Conservation (phyloP, 1,139 yeast genomes). For the Scheffersomyces quercinus region DNA sequence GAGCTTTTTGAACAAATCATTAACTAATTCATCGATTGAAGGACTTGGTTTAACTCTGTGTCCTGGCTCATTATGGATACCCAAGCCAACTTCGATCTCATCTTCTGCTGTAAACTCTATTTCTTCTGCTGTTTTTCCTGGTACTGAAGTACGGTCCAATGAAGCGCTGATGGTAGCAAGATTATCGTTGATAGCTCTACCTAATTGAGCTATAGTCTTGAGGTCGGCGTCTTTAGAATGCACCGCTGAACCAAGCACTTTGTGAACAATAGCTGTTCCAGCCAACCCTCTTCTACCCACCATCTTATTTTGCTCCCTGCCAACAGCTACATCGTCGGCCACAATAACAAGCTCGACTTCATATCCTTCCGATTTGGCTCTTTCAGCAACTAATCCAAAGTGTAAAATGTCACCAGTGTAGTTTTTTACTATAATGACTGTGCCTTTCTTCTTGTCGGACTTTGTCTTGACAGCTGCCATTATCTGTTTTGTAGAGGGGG, state of each 20-base stretch:
- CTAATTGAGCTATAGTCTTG: slow-evolving; percentile 55
- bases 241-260: slow-evolving; percentile 77
- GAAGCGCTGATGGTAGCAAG: slow-evolving; percentile 89
- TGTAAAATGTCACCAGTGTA: slow-evolving; percentile 94
- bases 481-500: slow-evolving; percentile 89
- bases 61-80: slow-evolving; percentile 95
- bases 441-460: slow-evolving; percentile 57
- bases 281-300: slow-evolving; percentile 95
- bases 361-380: slow-evolving; percentile 77
- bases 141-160: slow-evolving; percentile 85
- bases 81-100: slow-evolving; percentile 90
- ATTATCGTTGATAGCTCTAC: slow-evolving; percentile 59
- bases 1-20: slow-evolving; percentile 53
- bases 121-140: slow-evolving; percentile 65
- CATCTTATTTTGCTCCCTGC: slow-evolving; percentile 78
- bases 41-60: slow-evolving; percentile 75
- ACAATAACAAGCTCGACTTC: slow-evolving; percentile 71
- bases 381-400: slow-evolving; percentile 87
- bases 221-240: slow-evolving; percentile 33
- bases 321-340: slow-evolving; percentile 93
- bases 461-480: slow-evolving; percentile 68
- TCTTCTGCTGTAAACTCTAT: slow-evolving; percentile 42
- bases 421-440: slow-evolving; percentile 78
- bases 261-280: slow-evolving; percentile 86
- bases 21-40: slow-evolving; percentile 54